Evolutionary conservation across 1,139 yeast genomes (phyloP).

Genomic region (Hansenula anomala): DNA sequence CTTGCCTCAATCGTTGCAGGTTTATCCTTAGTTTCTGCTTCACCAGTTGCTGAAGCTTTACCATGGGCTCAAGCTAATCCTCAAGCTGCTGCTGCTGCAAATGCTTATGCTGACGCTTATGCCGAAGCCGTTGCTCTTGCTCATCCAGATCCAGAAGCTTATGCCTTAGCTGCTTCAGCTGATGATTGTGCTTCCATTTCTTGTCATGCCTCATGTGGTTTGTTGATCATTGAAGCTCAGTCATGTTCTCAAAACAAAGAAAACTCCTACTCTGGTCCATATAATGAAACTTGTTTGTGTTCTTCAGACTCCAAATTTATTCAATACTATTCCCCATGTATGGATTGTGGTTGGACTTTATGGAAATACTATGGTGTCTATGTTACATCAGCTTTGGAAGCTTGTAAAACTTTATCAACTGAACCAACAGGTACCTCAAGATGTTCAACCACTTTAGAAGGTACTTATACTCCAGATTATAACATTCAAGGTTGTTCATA

Average conservation of each 20-base stretch:
- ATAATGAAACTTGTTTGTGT: slow-evolving; percentile 24
- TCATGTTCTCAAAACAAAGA: slow-evolving; percentile 10
- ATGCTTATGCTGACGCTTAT: slow-evolving; percentile 13
- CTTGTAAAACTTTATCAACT: slow-evolving; percentile 19
- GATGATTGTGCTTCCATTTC: slow-evolving; percentile 13
- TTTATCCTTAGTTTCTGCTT: slow-evolving; percentile 7
- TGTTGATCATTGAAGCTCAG: slow-evolving; percentile 10
- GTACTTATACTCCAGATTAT: slow-evolving; percentile 13
- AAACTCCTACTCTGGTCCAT: slow-evolving; percentile 17
- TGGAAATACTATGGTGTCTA: slow-evolving; percentile 24
- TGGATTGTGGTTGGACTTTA: slow-evolving; percentile 29
- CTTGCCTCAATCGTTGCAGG: slow-evolving; percentile 7
- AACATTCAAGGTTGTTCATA: slow-evolving; percentile 12
- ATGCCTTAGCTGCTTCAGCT: slow-evolving; percentile 12
- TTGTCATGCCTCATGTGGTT: slow-evolving; percentile 13
- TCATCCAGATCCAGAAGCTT: slow-evolving; percentile 15
- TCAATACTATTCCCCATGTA: slow-evolving; percentile 19
- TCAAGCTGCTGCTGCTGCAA: slow-evolving; percentile 11
- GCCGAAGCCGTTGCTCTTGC: slow-evolving; percentile 13
- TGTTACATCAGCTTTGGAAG: slow-evolving; percentile 22
- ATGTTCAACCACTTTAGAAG: slow-evolving; percentile 18
- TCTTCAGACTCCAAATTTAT: slow-evolving; percentile 17
- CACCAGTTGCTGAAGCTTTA: slow-evolving; percentile 9
- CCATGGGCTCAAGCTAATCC: slow-evolving; percentile 13
- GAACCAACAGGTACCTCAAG: slow-evolving; percentile 25